Conservation (phyloP, 108 stramenopile genomes). For the Cylindrotheca closterium region DNA sequence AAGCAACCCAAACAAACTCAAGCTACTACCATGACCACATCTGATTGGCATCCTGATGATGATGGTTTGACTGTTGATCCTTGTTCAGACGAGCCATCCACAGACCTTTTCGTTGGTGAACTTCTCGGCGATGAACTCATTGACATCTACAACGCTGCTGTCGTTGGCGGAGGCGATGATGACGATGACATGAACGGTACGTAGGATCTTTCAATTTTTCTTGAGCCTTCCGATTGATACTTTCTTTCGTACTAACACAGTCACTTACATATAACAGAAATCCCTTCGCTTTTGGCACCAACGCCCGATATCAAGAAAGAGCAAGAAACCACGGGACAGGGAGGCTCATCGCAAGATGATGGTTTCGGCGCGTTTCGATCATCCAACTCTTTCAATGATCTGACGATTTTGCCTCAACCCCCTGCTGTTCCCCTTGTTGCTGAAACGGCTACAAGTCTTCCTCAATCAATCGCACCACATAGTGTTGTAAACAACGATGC, state of each 20-base stretch:
- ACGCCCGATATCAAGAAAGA: conserved; percentile 12
- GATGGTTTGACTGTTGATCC: too few species aligned
- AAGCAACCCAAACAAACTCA: too few species aligned
- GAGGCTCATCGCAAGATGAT: conserved; percentile 32
- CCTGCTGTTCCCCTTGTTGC: not conserved
- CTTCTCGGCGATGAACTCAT: conserved; percentile 80
- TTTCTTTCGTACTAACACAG: not conserved
- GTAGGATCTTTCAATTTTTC: too few species aligned
- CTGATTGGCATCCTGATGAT: too few species aligned
- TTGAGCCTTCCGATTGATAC: conserved; percentile 5
- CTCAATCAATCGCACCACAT: conserved; percentile 5
- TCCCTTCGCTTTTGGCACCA: conserved; percentile 19
- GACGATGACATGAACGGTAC: conserved; percentile 23
- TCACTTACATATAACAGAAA: conserved; percentile 24
- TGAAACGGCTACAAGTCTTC: not conserved
- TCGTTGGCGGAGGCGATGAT: conserved; percentile 45
- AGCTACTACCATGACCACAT: too few species aligned
- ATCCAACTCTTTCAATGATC: conserved; percentile 62
- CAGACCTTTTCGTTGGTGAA: conserved; percentile 78
- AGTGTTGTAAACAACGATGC: not conserved
- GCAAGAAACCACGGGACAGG: not conserved
- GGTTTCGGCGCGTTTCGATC: conserved; percentile 61
- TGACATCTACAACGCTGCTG: conserved; percentile 76
- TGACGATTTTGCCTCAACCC: conserved; percentile 30
- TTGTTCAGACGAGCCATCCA: conserved; percentile 41